A percentile compares a stretch with the other conserved stretches of the same genome.
These are phyloP conservation scores for Kwoniella dendrophila DNA, from an alignment of 768 basidiomycete species.

Conservation along the genomic window DNA sequence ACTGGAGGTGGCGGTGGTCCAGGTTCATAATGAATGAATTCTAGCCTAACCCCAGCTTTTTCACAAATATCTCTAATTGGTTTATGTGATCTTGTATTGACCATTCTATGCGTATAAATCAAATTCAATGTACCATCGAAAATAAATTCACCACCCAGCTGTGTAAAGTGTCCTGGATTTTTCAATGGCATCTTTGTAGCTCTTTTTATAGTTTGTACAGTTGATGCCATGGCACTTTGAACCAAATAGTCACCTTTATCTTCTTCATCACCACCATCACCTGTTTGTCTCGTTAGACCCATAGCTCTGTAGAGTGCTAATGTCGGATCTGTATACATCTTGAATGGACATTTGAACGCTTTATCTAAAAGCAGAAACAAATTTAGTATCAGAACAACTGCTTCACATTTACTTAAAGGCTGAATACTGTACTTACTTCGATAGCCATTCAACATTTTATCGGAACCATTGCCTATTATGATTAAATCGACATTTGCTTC, in stretches of 20 bases:
- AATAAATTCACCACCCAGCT: conserved; percentile 89
- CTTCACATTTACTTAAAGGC: background rate
- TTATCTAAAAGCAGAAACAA: conserved; percentile 56
- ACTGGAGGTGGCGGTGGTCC: conserved; percentile 45
- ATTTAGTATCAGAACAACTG: background rate
- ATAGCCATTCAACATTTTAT: conserved; percentile 75
- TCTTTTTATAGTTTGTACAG: conserved; percentile 68
- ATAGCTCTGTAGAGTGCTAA: conserved; percentile 70
- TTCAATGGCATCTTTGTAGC: conserved; percentile 66
- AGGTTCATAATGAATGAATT: conserved; percentile 51
- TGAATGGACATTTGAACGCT: conserved; percentile 71
- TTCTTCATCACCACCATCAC: conserved; percentile 59
- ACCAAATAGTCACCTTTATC: conserved; percentile 66
- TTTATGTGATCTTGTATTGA: conserved; percentile 70
- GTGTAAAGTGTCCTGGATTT: conserved; percentile 62
- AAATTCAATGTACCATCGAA: conserved; percentile 66
- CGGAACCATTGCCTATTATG: conserved; percentile 77
- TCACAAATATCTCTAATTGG: conserved; percentile 70
- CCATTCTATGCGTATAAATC: conserved; percentile 83
- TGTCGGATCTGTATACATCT: conserved; percentile 77
- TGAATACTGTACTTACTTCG: conserved; percentile 58
- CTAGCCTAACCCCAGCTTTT: conserved; percentile 61
- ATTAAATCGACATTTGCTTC: conserved; percentile 65
- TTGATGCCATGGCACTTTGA: conserved; percentile 68
- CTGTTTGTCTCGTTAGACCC: conserved; percentile 68